Evolutionary conservation across 2,329 filamentous ascomycete species (phyloP).

Genomic region (Nectriaceae sp.): DNA sequence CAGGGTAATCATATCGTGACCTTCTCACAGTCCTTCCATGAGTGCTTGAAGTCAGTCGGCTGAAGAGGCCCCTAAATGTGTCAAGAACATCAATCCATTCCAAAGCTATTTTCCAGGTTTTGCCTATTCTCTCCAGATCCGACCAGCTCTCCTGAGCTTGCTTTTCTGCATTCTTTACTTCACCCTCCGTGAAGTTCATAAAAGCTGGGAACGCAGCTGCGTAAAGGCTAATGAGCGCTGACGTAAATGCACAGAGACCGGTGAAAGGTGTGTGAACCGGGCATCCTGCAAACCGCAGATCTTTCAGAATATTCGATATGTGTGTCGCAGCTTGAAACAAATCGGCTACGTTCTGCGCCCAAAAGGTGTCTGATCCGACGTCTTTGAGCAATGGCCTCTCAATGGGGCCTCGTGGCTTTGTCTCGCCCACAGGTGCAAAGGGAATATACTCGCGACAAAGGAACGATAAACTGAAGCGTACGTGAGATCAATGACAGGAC

Average conservation of each 20-base stretch:
- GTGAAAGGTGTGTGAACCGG: constrained; percentile 25
- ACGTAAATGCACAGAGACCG: constrained; percentile 21
- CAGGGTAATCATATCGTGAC: constrained; percentile 27
- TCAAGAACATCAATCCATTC: constrained; percentile 28
- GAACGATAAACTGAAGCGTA: constrained; percentile 19
- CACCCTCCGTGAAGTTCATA: constrained; percentile 13
- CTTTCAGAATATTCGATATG: constrained; percentile 21
- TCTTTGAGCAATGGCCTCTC: constrained; percentile 24
- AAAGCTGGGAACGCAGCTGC: constrained; percentile 22
- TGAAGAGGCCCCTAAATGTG: constrained; percentile 21
- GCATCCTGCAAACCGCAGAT: constrained; percentile 21
- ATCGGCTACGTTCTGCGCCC: constrained; percentile 17
- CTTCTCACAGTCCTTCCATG: constrained; percentile 9
- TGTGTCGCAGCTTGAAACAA: constrained; percentile 23
- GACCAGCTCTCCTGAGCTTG: constrained; percentile 18
- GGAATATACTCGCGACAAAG: constrained; percentile 25
- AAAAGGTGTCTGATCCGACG: constrained; percentile 19
- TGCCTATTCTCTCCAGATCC: constrained; percentile 13
- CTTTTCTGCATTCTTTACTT: constrained; percentile 7
- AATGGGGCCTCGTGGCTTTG: constrained; percentile 22
- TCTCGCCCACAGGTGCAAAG: constrained; percentile 24
- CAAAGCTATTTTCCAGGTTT: constrained; percentile 23
- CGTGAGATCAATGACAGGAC: background rate
- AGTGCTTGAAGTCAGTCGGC: constrained; percentile 4
- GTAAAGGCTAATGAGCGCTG: constrained; percentile 19